Evolutionary conservation across 352 stramenopile genomes (phyloP).

Genomic region (Phytopythium delawarense): DNA sequence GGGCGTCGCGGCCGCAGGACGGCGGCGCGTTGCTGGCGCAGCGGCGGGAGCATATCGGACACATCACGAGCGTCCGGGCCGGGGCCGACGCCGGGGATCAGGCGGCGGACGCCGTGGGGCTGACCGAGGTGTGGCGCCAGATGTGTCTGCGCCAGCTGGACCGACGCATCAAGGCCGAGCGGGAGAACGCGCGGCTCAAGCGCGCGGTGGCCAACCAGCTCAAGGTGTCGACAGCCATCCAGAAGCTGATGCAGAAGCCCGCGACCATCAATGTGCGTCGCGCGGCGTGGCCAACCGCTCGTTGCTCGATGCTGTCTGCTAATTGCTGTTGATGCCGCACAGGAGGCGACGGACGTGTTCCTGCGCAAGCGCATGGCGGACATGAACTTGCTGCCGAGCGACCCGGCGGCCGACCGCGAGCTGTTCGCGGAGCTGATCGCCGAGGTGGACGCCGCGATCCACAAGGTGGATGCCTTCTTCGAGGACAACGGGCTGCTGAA

Average conservation of each 20-base stretch:
- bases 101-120: neutral
- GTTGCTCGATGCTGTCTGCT: too few species aligned
- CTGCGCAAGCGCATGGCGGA: neutral
- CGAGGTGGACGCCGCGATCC: constrained; percentile 20
- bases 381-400: neutral
- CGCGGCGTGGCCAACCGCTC: too few species aligned
- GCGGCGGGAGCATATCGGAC: neutral
- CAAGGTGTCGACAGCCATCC: constrained; percentile 44
- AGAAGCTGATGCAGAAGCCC: constrained; percentile 9
- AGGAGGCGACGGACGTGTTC: constrained; percentile 10
- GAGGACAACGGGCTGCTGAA: constrained; percentile 30
- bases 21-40: neutral
- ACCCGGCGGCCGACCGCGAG: constrained; percentile 15
- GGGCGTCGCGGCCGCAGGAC: neutral
- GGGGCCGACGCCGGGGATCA: neutral
- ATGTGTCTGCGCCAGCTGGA: constrained; percentile 5
- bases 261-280: neutral
- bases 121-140: constrained; percentile 5
- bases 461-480: constrained; percentile 30
- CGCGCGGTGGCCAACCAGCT: constrained; percentile 46
- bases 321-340: constrained; percentile 4
- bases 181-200: constrained; percentile 50
- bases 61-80: neutral
- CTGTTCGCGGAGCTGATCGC: constrained; percentile 10
- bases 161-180: constrained; percentile 18